These are phyloP conservation scores for Kodamaea alishanica DNA, from an alignment of 1,139 yeast species.

Conservation along the genomic window DNA sequence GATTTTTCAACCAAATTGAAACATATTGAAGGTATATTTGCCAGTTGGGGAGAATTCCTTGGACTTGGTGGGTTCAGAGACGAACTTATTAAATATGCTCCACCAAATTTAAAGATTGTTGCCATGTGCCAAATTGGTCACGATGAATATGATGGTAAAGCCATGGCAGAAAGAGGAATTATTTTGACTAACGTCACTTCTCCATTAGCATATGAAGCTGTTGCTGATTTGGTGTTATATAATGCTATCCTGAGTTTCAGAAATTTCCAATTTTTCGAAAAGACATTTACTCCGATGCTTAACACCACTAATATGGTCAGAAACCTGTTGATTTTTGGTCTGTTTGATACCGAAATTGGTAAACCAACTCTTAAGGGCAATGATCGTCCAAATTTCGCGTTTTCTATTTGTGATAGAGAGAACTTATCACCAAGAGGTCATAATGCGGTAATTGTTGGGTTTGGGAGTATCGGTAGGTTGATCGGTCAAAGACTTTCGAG, in stretches of 20 bases:
- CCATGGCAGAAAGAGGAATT: slow-evolving; percentile 18
- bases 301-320: slow-evolving; percentile 13
- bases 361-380: slow-evolving; percentile 7
- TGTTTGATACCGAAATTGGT: slow-evolving; percentile 14
- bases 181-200: slow-evolving; percentile 21
- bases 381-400: slow-evolving; percentile 14
- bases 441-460: slow-evolving; percentile 24
- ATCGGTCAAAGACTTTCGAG: slow-evolving; percentile 19
- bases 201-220: slow-evolving; percentile 22
- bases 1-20: slow-evolving; percentile 16
- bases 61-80: slow-evolving; percentile 19
- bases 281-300: slow-evolving; percentile 9
- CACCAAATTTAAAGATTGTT: slow-evolving; percentile 18
- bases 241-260: slow-evolving; percentile 22
- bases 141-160: slow-evolving; percentile 18
- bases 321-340: slow-evolving; percentile 13
- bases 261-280: slow-evolving; percentile 17
- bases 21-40: slow-evolving; percentile 22
- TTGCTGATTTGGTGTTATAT: slow-evolving; percentile 23
- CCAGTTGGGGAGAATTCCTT: slow-evolving; percentile 21
- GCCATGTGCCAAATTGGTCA: slow-evolving; percentile 22
- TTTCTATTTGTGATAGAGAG: slow-evolving; percentile 12
- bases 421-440: slow-evolving; percentile 20
- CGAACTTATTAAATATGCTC: slow-evolving; percentile 17
- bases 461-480: slow-evolving; percentile 23